phyloP scores from a whole-genome alignment of 352 stramenopile genomes.

The Phytophthora tentaculata region DNA sequence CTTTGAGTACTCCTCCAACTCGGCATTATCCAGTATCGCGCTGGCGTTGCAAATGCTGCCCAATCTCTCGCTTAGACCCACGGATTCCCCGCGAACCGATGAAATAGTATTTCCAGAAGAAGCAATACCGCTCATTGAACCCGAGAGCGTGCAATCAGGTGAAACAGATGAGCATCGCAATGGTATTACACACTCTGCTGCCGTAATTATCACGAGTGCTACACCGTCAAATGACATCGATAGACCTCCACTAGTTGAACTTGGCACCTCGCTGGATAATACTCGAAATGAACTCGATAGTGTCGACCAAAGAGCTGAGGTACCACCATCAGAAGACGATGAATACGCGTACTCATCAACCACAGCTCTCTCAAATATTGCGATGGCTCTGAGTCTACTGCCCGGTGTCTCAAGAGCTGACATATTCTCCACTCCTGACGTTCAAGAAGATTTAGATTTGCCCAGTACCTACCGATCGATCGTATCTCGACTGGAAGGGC shows the following conservation, averaged over 20 bases:
- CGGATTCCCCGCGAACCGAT: neutral
- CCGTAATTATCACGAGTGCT: neutral
- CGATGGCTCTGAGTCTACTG: conserved; percentile 37
- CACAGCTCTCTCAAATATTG: conserved; percentile 29
- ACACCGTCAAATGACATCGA: neutral
- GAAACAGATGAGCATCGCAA: neutral
- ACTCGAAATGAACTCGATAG: conserved; percentile 6
- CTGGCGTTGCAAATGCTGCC: conserved; percentile 46
- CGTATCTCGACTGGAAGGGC: conserved; percentile 1
- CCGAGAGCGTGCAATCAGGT: neutral
- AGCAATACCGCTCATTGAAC: conserved; percentile 7
- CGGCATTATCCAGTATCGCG: conserved; percentile 43
- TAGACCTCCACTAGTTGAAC: conserved; percentile 4
- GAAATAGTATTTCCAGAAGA: conserved; percentile 15
- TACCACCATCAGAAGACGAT: conserved; percentile 16
- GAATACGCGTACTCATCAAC: conserved; percentile 38
- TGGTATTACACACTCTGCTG: neutral
- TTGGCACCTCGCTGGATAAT: conserved; percentile 6
- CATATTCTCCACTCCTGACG: conserved; percentile 2
- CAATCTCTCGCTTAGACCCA: conserved; percentile 18
- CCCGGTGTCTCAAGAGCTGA: conserved; percentile 23
- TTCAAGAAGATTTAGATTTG: conserved; percentile 1
- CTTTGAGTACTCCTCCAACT: conserved; percentile 48
- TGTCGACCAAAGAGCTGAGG: conserved; percentile 6
- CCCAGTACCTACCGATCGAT: conserved; percentile 17